These are phyloP conservation scores for Davidsoniella virescens DNA, from an alignment of 2,329 filamentous ascomycete genomes.

Conservation along the genomic window DNA sequence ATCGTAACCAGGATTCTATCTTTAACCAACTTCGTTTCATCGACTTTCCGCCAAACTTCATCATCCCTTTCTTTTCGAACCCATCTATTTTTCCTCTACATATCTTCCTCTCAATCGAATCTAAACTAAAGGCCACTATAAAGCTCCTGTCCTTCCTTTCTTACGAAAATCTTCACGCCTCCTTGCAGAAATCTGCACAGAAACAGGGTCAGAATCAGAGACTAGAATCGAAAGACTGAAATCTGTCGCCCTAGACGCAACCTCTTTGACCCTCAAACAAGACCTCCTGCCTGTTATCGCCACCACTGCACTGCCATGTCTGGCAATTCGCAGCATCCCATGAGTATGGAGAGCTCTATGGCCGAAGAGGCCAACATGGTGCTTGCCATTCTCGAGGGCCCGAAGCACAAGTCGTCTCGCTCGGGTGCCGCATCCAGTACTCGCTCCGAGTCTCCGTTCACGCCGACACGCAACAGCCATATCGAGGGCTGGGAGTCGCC, in stretches of 20 bases:
- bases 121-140: no score
- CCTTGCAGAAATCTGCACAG: background rate
- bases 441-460: conserved; percentile 37
- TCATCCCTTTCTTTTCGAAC: no score
- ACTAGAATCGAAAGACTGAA: no score
- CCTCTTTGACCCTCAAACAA: background rate
- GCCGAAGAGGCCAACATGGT: conserved; percentile 66
- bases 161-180: background rate
- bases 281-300: background rate
- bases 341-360: conserved; percentile 62
- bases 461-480: conserved; percentile 52
- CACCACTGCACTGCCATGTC: no score
- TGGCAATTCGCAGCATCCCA: conserved; percentile 25
- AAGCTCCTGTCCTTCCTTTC: background rate
- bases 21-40: no score
- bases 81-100: no score
- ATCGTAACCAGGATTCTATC: no score
- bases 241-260: background rate
- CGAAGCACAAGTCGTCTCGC: conserved; percentile 15
- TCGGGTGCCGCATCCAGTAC: conserved; percentile 16
- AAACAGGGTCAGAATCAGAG: no score
- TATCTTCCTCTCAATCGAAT: no score
- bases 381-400: conserved; percentile 47
- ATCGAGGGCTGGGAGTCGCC: conserved; percentile 24
- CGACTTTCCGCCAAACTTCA: no score